Base-by-base conservation (phyloP, 2,329 filamentous ascomycete genomes). In the Ophiostoma australiae region DNA sequence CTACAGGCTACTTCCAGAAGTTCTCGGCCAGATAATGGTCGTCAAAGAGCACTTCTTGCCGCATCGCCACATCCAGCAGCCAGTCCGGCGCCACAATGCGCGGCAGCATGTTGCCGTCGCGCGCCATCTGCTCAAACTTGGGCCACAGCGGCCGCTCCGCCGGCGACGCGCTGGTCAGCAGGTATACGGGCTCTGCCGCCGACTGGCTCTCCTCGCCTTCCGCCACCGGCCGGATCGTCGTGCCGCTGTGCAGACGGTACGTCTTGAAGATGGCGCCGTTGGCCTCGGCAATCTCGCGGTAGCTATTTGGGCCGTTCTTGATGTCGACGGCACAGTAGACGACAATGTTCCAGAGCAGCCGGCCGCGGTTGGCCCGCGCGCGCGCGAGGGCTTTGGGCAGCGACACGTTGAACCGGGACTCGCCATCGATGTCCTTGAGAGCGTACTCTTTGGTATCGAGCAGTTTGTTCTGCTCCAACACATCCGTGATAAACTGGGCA, bases 51-150 rank as follows among this genome's bases (percentile, higher is more conserved):
- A 95, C 82, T 79, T 93, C 85, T 80, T 99, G 95, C 76, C 87
- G 89, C 91, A 99, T 94, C 4, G 93, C 92, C 72, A 93, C 89
- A 77, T 94, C 90, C 71, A 99, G 82, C 76, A 99, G 79, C 95
- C 95, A 99, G 78, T 99, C 94, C 2, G 91, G 87, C 67, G 86
- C 87, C 33, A 97, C 93, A 58, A 99, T 89, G 70, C 91, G 85
- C 2, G 94, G 90, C 74, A 89, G 86, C 86, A 94, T 93, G 77
- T 92, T 90, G 65, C 91, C 90, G 75, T 89, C 90, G 73, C 85
- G 82, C 1, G 92, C 94, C 86, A 97, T 89, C 69, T 91, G 87
- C 71, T 88, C 84, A 79, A 99, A 99, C 72, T 88, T 89, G 17
- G 85, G 82, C 92, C 94, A 97, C 71, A 97, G 81, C 74, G 86